A percentile compares a stretch with the other conserved stretches of the same genome.
Evolutionary conservation across 2,329 filamentous ascomycete species (phyloP).

Genomic region (Scleromitrula shiraiana): DNA sequence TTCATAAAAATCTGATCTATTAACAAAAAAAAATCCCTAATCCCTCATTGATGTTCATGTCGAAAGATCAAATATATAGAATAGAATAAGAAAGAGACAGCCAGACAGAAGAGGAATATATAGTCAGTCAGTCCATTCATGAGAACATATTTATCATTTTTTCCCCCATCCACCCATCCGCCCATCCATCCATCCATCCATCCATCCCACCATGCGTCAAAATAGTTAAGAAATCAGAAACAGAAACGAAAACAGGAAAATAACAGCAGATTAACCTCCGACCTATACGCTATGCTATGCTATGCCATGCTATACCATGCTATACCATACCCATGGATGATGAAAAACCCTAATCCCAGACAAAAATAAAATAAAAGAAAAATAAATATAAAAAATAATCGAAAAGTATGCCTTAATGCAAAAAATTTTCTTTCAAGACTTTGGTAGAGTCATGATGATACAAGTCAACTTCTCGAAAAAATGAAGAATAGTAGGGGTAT

Average conservation of each 20-base stretch:
- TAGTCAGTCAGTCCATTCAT: no score
- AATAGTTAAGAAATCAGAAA: not conserved
- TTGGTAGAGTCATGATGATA: slow-evolving; percentile 8
- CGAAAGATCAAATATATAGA: not conserved
- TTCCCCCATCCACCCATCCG: no score
- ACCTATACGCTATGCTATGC: not conserved
- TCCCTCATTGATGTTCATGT: not conserved
- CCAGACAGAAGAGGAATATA: no score
- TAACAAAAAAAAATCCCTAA: not conserved
- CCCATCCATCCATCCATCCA: not conserved
- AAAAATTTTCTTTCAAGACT: not conserved
- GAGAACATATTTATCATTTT: no score
- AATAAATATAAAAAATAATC: slow-evolving; percentile 1
- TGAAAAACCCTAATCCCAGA: not conserved
- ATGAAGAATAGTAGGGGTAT: slow-evolving; percentile 8
- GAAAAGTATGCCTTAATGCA: slow-evolving; percentile 1
- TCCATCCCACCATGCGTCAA: not conserved
- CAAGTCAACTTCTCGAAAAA: slow-evolving; percentile 7
- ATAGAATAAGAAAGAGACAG: no score
- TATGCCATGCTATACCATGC: no score
- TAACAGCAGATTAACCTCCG: not conserved
- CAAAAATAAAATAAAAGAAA: not conserved
- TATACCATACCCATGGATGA: no score
- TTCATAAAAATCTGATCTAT: not conserved
- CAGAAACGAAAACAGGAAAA: not conserved